Evolutionary conservation across 805 yeast species (phyloP).

Genomic region (Ogataea kodamae): DNA sequence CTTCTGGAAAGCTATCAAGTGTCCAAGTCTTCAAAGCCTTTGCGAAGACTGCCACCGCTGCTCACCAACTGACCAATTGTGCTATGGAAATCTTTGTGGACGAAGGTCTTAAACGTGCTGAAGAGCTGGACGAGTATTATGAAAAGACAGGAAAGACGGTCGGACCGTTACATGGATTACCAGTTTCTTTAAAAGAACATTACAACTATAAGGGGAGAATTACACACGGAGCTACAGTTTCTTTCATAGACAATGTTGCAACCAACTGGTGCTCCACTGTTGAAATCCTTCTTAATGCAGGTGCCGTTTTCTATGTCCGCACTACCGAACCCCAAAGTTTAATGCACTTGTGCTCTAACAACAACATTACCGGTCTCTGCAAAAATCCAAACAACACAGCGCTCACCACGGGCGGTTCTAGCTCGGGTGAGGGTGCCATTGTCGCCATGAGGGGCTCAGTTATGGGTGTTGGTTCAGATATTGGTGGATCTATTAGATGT

Average conservation of each 20-base stretch:
- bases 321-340: slow-evolving; percentile 7
- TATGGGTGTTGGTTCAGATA: slow-evolving; percentile 7
- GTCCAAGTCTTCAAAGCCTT: slow-evolving; percentile 45
- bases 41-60: slow-evolving; percentile 45
- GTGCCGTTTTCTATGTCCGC: slow-evolving; percentile 7
- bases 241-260: slow-evolving; percentile 38
- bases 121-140: slow-evolving; percentile 49
- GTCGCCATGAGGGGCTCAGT: slow-evolving; percentile 6
- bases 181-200: slow-evolving; percentile 61
- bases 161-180: slow-evolving; percentile 63
- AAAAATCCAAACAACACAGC: slow-evolving; percentile 4
- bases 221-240: slow-evolving; percentile 49
- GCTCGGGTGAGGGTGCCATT: slow-evolving; percentile 9
- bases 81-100: slow-evolving; percentile 45
- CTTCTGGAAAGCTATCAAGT: slow-evolving; percentile 37
- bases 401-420: slow-evolving; percentile 7
- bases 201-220: slow-evolving; percentile 46
- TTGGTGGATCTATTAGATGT: slow-evolving; percentile 7
- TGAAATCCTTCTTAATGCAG: slow-evolving; percentile 37
- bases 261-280: slow-evolving; percentile 39
- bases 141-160: slow-evolving; percentile 43
- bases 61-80: slow-evolving; percentile 49
- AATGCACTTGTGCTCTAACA: slow-evolving; percentile 8
- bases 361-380: slow-evolving; percentile 8
- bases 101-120: slow-evolving; percentile 46